Percentiles rank a stretch among this genome's conserved stretches.
These are phyloP conservation scores for Apiospora arundinis DNA, from an alignment of 2,329 filamentous ascomycete genomes.

Conservation along the genomic window DNA sequence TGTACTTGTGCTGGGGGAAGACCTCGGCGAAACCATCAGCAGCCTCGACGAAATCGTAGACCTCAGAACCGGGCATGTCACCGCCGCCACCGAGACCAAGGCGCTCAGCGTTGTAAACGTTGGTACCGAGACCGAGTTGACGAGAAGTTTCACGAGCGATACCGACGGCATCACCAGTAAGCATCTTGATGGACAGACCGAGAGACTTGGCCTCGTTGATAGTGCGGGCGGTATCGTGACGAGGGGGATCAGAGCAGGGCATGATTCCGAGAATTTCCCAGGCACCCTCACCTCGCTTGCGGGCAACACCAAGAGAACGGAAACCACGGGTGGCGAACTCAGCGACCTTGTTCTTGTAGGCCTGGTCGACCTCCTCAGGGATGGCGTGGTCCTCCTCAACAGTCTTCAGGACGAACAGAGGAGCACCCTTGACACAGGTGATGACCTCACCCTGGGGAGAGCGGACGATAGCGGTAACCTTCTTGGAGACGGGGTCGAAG, in stretches of 20 bases:
- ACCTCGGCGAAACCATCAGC: constrained; percentile 95
- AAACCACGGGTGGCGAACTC: constrained; percentile 94
- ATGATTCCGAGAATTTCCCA: constrained; percentile 97
- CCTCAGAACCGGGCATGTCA: constrained; percentile 92
- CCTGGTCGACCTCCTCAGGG: constrained; percentile 76
- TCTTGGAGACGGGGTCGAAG: constrained; percentile 93
- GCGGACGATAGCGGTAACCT: constrained; percentile 84
- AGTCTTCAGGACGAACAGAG: constrained; percentile 84
- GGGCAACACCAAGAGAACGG: constrained; percentile 90
- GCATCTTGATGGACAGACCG: constrained; percentile 93
- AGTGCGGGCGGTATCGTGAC: constrained; percentile 88
- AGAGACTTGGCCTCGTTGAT: constrained; percentile 89
- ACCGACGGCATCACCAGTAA: constrained; percentile 92
- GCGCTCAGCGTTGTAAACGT: constrained; percentile 92
- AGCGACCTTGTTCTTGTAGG: constrained; percentile 91
- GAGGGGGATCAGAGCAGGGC: constrained; percentile 91
- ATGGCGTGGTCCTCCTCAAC: constrained; percentile 86
- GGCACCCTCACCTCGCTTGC: constrained; percentile 79
- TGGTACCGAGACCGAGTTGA: constrained; percentile 89
- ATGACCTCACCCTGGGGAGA: constrained; percentile 84
- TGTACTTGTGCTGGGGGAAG: constrained; percentile 95
- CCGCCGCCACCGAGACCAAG: constrained; percentile 89
- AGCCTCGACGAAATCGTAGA: constrained; percentile 95
- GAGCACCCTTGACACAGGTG: constrained; percentile 89
- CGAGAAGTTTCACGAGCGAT: constrained; percentile 92